These are phyloP conservation scores for Dryas drummondii DNA, from an alignment of 306 rosid species.

Conservation along the genomic window DNA sequence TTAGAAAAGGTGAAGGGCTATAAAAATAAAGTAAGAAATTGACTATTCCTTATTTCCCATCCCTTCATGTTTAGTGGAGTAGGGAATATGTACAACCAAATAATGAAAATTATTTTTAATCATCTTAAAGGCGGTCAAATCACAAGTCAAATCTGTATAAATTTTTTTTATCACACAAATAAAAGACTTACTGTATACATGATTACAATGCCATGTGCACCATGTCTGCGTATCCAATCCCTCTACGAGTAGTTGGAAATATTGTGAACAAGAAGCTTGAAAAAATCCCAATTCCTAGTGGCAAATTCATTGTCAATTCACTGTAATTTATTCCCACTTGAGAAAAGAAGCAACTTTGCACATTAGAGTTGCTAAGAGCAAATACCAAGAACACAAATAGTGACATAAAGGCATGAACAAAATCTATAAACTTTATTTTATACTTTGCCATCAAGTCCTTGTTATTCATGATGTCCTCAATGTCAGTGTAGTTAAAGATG, in stretches of 20 bases:
- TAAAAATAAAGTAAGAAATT: too few species aligned
- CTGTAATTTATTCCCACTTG: background rate
- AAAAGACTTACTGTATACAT: background rate
- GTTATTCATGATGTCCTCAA: background rate
- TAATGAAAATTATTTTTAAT: too few species aligned
- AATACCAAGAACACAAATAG: constrained; percentile 45
- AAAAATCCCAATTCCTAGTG: constrained; percentile 34
- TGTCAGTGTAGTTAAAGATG: constrained; percentile 5
- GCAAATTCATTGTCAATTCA: constrained; percentile 32
- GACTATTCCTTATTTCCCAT: too few species aligned
- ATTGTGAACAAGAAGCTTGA: constrained; percentile 42
- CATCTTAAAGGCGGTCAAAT: too few species aligned
- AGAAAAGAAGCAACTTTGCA: constrained; percentile 43
- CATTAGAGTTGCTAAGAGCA: constrained; percentile 36
- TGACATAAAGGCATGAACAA: constrained; percentile 38
- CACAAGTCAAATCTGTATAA: background rate
- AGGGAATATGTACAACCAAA: too few species aligned
- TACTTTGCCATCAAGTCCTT: constrained; percentile 5
- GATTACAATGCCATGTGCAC: background rate
- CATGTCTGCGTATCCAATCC: constrained; percentile 35
- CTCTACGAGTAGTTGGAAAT: constrained; percentile 46
- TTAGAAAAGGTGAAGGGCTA: background rate
- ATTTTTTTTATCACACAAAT: too few species aligned
- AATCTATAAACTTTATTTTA: constrained; percentile 23
- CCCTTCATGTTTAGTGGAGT: too few species aligned